These are phyloP conservation scores for Tylopilus rubrobrunneus DNA, from an alignment of 768 basidiomycete genomes.

Conservation along the genomic window DNA sequence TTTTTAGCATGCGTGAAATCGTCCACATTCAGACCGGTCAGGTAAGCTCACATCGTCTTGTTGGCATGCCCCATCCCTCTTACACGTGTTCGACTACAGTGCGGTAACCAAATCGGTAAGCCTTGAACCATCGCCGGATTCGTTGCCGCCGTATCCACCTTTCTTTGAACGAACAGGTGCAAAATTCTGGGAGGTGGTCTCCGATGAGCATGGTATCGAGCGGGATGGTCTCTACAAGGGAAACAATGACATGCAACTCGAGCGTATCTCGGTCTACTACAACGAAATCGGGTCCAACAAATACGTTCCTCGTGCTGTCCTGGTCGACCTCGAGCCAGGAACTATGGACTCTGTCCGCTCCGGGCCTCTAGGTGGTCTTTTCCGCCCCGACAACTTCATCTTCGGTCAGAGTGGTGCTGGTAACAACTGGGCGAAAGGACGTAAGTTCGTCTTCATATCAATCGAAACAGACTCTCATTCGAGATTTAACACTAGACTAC, in stretches of 20 bases:
- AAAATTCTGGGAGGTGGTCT: slow-evolving; percentile 97
- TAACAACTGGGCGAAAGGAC: slow-evolving; percentile 99
- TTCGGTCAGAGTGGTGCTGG: slow-evolving; percentile 98
- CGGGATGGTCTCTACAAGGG: slow-evolving; percentile 92
- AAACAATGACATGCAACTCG: slow-evolving; percentile 91
- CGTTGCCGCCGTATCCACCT: slow-evolving; percentile 16
- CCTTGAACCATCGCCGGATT: slow-evolving; percentile 21
- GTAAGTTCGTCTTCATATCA: slow-evolving; percentile 46
- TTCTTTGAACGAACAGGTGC: slow-evolving; percentile 53
- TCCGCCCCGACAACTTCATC: slow-evolving; percentile 98
- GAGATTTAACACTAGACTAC: slow-evolving; percentile 45
- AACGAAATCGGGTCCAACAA: slow-evolving; percentile 94
- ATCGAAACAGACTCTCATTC: neutral
- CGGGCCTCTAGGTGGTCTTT: slow-evolving; percentile 85
- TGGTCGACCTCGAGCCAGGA: slow-evolving; percentile 97
- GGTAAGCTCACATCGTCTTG: slow-evolving; percentile 42
- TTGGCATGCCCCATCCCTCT: slow-evolving; percentile 13
- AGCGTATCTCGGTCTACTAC: slow-evolving; percentile 97
- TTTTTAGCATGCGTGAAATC: slow-evolving; percentile 93
- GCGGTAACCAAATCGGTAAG: slow-evolving; percentile 99
- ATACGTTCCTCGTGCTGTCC: slow-evolving; percentile 97
- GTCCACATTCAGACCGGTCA: slow-evolving; percentile 99
- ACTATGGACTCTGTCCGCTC: slow-evolving; percentile 93
- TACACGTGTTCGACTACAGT: slow-evolving; percentile 45
- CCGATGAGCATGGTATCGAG: slow-evolving; percentile 97